These are phyloP conservation scores for Ganoderma leucocontextum DNA, from an alignment of 1,284 basidiomycete species.

Conservation along the genomic window DNA sequence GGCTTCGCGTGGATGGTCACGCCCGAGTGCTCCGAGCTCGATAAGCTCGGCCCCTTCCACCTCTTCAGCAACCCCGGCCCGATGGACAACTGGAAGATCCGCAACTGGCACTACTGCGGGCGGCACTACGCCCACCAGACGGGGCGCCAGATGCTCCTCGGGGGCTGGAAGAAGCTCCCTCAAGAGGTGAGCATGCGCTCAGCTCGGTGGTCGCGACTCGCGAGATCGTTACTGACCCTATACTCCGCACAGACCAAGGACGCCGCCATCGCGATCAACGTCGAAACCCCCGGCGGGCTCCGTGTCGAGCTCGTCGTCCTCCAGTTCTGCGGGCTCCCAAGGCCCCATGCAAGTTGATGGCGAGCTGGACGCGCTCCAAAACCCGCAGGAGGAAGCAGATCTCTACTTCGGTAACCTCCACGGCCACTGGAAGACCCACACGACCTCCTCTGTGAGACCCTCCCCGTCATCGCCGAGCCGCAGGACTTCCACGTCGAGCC, in stretches of 20 bases:
- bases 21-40: conserved; percentile 10
- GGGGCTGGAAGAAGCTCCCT: conserved; percentile 16
- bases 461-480: conserved; percentile 76
- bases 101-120: conserved; percentile 23
- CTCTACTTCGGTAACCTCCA: conserved; percentile 72
- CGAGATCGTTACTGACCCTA: not conserved
- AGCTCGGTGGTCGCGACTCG: not conserved
- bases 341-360: conserved; percentile 31
- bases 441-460: conserved; percentile 72
- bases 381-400: conserved; percentile 80
- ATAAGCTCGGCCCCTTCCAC: conserved; percentile 19
- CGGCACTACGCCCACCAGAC: conserved; percentile 24
- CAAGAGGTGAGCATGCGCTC: conserved; percentile 11
- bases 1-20: conserved; percentile 25
- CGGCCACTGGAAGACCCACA: conserved; percentile 66
- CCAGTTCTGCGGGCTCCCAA: conserved; percentile 21
- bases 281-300: conserved; percentile 1
- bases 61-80: conserved; percentile 19
- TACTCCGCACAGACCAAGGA: not conserved
- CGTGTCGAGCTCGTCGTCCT: conserved; percentile 20
- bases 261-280: conserved; percentile 3
- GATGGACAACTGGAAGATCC: conserved; percentile 9
- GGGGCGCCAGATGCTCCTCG: conserved; percentile 6
- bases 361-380: conserved; percentile 44
- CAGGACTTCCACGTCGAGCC: conserved; percentile 61